Conservation (phyloP, 768 basidiomycete genomes). For the Brasilioporus rufonigricans region DNA sequence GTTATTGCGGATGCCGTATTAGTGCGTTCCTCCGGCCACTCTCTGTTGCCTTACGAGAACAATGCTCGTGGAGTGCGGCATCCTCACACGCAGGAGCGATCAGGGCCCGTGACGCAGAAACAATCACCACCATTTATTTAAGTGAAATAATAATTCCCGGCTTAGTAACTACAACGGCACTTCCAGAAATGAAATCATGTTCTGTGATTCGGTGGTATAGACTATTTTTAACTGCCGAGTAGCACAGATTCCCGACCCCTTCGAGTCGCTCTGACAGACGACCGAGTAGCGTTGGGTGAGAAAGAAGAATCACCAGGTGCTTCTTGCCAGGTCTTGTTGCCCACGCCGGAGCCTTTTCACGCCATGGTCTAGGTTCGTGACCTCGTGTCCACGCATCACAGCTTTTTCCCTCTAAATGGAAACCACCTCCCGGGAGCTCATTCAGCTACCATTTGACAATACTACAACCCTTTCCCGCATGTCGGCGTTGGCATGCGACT, state of each 20-base stretch:
- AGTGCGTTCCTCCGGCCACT: not conserved
- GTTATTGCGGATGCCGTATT: constrained; percentile 23
- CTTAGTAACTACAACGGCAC: not conserved
- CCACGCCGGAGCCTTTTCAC: constrained; percentile 1
- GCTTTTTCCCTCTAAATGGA: constrained; percentile 18
- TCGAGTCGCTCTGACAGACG: not conserved
- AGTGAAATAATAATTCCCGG: not conserved
- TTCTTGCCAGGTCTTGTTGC: not conserved
- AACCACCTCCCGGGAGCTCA: constrained; percentile 12
- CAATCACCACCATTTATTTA: constrained; percentile 5
- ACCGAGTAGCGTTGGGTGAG: not conserved
- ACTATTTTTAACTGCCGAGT: not conserved
- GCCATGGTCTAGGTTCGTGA: constrained; percentile 8
- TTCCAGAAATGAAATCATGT: constrained; percentile 12
- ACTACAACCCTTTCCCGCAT: constrained; percentile 24
- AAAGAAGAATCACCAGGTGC: not conserved
- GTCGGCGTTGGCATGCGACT: constrained; percentile 15
- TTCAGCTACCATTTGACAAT: constrained; percentile 13
- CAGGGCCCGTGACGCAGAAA: constrained; percentile 9
- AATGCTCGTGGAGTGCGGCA: constrained; percentile 1
- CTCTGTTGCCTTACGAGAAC: constrained; percentile 11
- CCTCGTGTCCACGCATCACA: constrained; percentile 21
- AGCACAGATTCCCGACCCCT: not conserved
- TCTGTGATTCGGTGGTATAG: not conserved
- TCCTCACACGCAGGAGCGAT: constrained; percentile 16